phyloP scores from a whole-genome alignment of 352 stramenopile species.

The Elongisporangium undulatum region DNA sequence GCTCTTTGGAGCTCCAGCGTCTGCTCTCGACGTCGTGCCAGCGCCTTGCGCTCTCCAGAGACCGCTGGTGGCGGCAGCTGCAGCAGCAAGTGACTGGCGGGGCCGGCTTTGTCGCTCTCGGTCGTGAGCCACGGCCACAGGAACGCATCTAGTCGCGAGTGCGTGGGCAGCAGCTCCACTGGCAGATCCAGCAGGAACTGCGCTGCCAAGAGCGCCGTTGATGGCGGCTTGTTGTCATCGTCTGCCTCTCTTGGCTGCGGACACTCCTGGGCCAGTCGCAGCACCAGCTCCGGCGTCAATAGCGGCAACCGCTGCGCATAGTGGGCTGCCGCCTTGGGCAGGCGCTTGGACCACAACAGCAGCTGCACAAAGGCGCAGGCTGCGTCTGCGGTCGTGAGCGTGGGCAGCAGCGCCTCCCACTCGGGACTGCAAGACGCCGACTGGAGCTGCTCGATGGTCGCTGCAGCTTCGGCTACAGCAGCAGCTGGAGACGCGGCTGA shows the following conservation, averaged over 20 bases:
- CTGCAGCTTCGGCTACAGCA: neutral
- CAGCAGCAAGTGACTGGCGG: conserved; percentile 12
- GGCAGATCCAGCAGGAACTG: conserved; percentile 58
- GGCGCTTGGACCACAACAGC: conserved; percentile 32
- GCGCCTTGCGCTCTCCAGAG: conserved; percentile 18
- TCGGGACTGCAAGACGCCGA: conserved; percentile 23
- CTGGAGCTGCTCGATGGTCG: conserved; percentile 13
- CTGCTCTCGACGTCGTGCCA: conserved; percentile 25
- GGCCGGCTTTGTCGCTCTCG: neutral
- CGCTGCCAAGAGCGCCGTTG: conserved; percentile 24
- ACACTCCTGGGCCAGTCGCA: conserved; percentile 1
- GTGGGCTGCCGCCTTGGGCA: conserved; percentile 52
- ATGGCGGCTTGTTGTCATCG: neutral
- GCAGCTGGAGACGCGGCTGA: neutral
- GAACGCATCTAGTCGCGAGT: conserved; percentile 34
- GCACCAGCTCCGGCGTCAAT: conserved; percentile 23
- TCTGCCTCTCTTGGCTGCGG: neutral
- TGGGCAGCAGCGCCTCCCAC: conserved; percentile 50
- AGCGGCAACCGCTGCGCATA: conserved; percentile 58
- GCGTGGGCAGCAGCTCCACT: conserved; percentile 21
- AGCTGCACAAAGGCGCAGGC: conserved; percentile 22
- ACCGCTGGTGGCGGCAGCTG: neutral
- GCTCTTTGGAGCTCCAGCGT: conserved; percentile 33
- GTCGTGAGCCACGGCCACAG: conserved; percentile 52
- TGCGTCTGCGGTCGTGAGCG: conserved; percentile 19